phyloP scores from a whole-genome alignment of 1,139 yeast genomes.

The Suhomyces taliae region DNA sequence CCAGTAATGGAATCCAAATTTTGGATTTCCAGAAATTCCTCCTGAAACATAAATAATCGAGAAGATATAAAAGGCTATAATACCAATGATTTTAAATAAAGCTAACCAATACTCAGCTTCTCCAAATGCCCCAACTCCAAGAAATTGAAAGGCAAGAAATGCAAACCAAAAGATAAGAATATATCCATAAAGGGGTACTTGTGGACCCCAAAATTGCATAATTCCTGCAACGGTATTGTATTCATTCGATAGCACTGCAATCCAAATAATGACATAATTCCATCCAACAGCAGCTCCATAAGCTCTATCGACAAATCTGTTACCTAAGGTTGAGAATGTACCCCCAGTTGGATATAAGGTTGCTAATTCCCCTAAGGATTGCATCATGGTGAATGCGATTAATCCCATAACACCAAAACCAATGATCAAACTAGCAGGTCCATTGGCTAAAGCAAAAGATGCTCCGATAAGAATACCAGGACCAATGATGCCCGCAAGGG shows the following conservation, averaged over 20 bases:
- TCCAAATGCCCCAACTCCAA: slow-evolving; percentile 64
- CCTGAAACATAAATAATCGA: slow-evolving; percentile 65
- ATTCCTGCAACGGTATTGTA: slow-evolving; percentile 56
- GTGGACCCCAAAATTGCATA: slow-evolving; percentile 58
- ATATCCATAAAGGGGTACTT: slow-evolving; percentile 60
- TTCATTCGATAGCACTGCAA: slow-evolving; percentile 60
- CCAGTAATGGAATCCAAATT: slow-evolving; percentile 54
- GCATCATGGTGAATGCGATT: slow-evolving; percentile 59
- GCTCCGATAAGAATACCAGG: slow-evolving; percentile 55
- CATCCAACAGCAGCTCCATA: slow-evolving; percentile 63
- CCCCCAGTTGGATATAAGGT: slow-evolving; percentile 54
- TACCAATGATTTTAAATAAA: slow-evolving; percentile 52
- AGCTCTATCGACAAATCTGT: slow-evolving; percentile 55
- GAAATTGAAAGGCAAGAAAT: slow-evolving; percentile 53
- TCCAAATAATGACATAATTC: slow-evolving; percentile 63
- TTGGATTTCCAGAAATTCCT: slow-evolving; percentile 55
- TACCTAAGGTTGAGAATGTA: slow-evolving; percentile 55
- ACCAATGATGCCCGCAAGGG: slow-evolving; percentile 57
- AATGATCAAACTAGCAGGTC: slow-evolving; percentile 46
- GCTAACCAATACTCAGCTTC: slow-evolving; percentile 70
- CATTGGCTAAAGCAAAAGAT: slow-evolving; percentile 43
- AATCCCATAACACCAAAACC: slow-evolving; percentile 53
- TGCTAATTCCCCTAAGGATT: slow-evolving; percentile 56
- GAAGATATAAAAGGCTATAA: slow-evolving; percentile 58
- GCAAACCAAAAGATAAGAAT: slow-evolving; percentile 55